Conservation (phyloP, 1,139 yeast species). For the Pichia sp. region DNA sequence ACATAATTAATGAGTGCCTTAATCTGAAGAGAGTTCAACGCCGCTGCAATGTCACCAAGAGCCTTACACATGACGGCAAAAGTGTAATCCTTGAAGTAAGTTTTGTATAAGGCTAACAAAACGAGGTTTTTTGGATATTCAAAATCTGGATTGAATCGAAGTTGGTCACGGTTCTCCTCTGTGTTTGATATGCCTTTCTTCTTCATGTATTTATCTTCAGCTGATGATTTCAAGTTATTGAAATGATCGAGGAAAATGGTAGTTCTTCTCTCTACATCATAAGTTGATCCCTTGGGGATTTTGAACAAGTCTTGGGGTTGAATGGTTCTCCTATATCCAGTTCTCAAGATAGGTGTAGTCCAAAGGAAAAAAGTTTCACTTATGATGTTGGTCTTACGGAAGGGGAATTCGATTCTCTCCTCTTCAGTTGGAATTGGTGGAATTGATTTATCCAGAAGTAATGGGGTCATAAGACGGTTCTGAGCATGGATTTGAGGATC, state of each 20-base stretch:
- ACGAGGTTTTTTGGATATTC: slow-evolving; percentile 37
- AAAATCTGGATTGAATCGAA: slow-evolving; percentile 21
- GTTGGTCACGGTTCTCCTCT: slow-evolving; percentile 18
- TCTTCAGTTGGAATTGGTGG: slow-evolving; percentile 39
- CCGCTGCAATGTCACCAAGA: slow-evolving; percentile 42
- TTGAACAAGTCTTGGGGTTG: slow-evolving; percentile 56
- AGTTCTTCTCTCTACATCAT: slow-evolving; percentile 41
- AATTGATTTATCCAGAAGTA: slow-evolving; percentile 16
- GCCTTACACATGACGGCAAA: slow-evolving; percentile 37
- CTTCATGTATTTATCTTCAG: slow-evolving; percentile 26
- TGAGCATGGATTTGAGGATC: slow-evolving; percentile 18
- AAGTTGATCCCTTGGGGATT: slow-evolving; percentile 39
- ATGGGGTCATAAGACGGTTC: slow-evolving; percentile 20
- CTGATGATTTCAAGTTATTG: slow-evolving; percentile 30
- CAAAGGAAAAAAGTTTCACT: slow-evolving; percentile 45
- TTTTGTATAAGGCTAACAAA: slow-evolving; percentile 42
- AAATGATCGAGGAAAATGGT: slow-evolving; percentile 34
- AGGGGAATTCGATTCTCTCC: slow-evolving; percentile 42
- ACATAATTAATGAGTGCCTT: slow-evolving; percentile 49
- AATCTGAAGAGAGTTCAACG: slow-evolving; percentile 44
- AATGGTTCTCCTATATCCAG: slow-evolving; percentile 63
- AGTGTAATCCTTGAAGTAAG: slow-evolving; percentile 48
- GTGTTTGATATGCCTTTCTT: slow-evolving; percentile 19
- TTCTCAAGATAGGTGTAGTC: slow-evolving; percentile 50
- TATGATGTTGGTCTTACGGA: slow-evolving; percentile 29